These are phyloP conservation scores for Pseudopithomyces maydicus DNA, from an alignment of 2,329 filamentous ascomycete genomes.

Conservation along the genomic window DNA sequence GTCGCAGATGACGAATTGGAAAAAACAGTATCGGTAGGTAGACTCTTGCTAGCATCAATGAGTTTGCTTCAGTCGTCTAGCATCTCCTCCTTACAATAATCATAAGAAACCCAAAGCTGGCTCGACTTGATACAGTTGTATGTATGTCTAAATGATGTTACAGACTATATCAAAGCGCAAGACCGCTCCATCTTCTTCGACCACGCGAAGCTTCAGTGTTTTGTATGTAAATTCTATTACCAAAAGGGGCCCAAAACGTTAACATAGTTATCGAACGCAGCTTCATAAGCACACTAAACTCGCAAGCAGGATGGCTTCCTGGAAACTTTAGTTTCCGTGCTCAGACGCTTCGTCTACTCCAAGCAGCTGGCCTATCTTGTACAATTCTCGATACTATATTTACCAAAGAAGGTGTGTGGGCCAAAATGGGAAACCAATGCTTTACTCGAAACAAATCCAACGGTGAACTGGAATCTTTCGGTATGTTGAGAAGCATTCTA, in stretches of 20 bases:
- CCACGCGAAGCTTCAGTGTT: not conserved
- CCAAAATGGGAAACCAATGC: conserved; percentile 31
- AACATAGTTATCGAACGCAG: not conserved
- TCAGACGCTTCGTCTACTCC: conserved; percentile 13
- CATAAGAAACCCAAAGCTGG: no score
- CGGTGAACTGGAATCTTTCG: conserved; percentile 16
- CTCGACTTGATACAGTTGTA: no score
- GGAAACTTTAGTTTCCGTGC: conserved; percentile 24
- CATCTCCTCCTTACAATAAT: no score
- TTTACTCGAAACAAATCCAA: conserved; percentile 10
- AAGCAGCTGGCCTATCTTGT: conserved; percentile 18
- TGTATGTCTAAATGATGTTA: not conserved
- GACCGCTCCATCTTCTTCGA: not conserved
- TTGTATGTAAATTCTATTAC: not conserved
- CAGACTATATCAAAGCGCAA: not conserved
- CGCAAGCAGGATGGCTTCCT: conserved; percentile 17
- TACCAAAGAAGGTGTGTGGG: conserved; percentile 20
- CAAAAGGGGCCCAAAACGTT: not conserved
- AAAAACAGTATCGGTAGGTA: conserved; percentile 9
- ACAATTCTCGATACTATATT: conserved; percentile 21
- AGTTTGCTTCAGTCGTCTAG: no score
- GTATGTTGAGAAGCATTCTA: conserved; percentile 3
- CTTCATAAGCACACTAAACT: conserved; percentile 20
- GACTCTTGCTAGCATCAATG: not conserved
- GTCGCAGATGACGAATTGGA: conserved; percentile 10